Conservation (phyloP, 2,329 filamentous ascomycete species). For the Lasiodiplodia gonubiensis region DNA sequence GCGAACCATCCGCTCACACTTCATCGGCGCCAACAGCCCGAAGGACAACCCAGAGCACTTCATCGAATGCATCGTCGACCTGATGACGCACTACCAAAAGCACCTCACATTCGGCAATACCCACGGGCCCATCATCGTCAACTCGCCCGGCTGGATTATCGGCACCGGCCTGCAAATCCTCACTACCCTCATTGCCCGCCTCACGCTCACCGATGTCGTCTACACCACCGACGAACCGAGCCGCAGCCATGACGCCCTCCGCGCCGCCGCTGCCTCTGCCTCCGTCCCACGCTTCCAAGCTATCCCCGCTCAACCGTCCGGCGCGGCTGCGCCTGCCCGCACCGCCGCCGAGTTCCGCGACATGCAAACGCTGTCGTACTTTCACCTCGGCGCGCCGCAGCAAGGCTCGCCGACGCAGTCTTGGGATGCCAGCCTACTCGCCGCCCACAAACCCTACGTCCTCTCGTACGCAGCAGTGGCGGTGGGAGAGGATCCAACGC, state of each 20-base stretch:
- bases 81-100: conserved; percentile 64
- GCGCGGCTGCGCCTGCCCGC: conserved; percentile 48
- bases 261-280: conserved; percentile 44
- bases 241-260: conserved; percentile 62
- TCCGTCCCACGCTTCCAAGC: conserved; percentile 49
- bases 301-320: conserved; percentile 61
- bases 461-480: conserved; percentile 61
- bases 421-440: conserved; percentile 64
- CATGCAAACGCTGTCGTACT: conserved; percentile 83
- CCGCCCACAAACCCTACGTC: conserved; percentile 63
- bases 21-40: conserved; percentile 69
- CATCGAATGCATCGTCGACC: conserved; percentile 66
- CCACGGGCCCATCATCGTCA: conserved; percentile 67
- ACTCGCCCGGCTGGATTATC: conserved; percentile 76
- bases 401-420: conserved; percentile 33
- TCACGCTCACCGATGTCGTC: conserved; percentile 66
- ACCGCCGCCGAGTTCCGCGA: conserved; percentile 70
- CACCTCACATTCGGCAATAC: conserved; percentile 46
- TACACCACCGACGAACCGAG: conserved; percentile 65
- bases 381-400: conserved; percentile 58
- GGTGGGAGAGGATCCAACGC: background rate
- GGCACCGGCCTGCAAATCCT: conserved; percentile 72
- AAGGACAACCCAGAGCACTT: conserved; percentile 72
- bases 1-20: conserved; percentile 62
- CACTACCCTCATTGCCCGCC: conserved; percentile 59